Conservation (phyloP, 2,329 filamentous ascomycete species). For the Ophiognomonia clavigignenti-juglandacearum region DNA sequence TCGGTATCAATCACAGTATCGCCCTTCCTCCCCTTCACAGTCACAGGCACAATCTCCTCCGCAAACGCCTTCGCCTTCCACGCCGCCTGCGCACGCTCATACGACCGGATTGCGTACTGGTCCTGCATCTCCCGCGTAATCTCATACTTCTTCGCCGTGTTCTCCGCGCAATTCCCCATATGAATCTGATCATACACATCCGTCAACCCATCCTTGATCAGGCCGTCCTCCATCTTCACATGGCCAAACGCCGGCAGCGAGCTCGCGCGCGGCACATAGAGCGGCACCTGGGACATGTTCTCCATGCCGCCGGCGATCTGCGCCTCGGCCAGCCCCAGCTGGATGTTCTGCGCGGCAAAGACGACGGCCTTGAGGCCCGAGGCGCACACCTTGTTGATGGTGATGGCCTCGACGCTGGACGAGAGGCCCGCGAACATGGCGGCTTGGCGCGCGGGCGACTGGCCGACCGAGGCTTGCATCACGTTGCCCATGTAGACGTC, state of each 20-base stretch:
- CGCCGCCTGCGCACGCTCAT: slow-evolving; percentile 82
- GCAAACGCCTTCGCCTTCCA: slow-evolving; percentile 80
- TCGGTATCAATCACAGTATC: slow-evolving; percentile 75
- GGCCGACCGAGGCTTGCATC: slow-evolving; percentile 75
- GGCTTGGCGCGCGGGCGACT: slow-evolving; percentile 89
- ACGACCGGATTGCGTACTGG: slow-evolving; percentile 82
- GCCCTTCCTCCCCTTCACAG: slow-evolving; percentile 78
- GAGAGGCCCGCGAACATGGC: slow-evolving; percentile 82
- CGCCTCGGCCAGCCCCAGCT: slow-evolving; percentile 82
- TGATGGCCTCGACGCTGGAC: slow-evolving; percentile 77
- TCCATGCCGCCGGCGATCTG: slow-evolving; percentile 96
- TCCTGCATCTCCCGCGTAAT: slow-evolving; percentile 86
- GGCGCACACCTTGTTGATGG: slow-evolving; percentile 97
- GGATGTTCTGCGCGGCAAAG: slow-evolving; percentile 89
- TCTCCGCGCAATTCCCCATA: slow-evolving; percentile 97
- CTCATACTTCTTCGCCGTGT: slow-evolving; percentile 80
- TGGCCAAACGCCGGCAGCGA: slow-evolving; percentile 82
- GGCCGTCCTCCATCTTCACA: slow-evolving; percentile 80
- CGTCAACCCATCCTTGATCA: slow-evolving; percentile 92
- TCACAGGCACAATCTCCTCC: slow-evolving; percentile 87
- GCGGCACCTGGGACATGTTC: slow-evolving; percentile 92
- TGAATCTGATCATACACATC: slow-evolving; percentile 97
- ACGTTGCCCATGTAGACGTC: slow-evolving; percentile 99
- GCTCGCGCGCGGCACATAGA: slow-evolving; percentile 81
- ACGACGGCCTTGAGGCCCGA: slow-evolving; percentile 90